Percentiles rank a stretch among this genome's conserved stretches.
These are phyloP conservation scores for Lycium barbarum DNA, from an alignment of 257 asterid species.

Conservation along the genomic window DNA sequence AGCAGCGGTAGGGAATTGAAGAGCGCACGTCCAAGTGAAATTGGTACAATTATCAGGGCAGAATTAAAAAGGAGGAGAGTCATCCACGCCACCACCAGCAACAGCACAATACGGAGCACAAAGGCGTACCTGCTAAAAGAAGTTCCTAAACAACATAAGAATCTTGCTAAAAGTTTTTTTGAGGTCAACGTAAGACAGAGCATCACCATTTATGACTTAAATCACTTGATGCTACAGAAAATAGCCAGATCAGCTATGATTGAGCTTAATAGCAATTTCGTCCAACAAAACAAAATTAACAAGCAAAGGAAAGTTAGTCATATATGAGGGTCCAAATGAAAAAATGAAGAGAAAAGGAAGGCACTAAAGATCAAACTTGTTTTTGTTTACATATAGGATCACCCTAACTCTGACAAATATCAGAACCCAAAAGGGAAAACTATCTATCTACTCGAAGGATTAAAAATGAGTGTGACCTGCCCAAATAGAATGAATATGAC, in stretches of 20 bases:
- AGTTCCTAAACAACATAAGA: constrained; percentile 44
- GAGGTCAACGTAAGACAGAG: neutral
- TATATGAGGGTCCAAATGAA: neutral
- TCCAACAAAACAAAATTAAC: neutral
- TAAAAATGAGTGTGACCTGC: neutral
- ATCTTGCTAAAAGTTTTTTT: constrained; percentile 26
- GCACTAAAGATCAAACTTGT: neutral
- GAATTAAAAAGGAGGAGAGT: constrained; percentile 85
- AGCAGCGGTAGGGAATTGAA: constrained; percentile 86
- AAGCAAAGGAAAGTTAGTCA: neutral
- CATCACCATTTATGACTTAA: neutral
- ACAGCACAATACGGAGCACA: constrained; percentile 80
- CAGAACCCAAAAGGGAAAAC: neutral
- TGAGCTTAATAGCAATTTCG: neutral
- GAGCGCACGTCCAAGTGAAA: constrained; percentile 86
- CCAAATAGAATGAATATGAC: neutral
- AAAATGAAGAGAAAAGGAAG: neutral
- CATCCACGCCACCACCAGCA: constrained; percentile 96
- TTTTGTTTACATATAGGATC: neutral
- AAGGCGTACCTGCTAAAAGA: constrained; percentile 86
- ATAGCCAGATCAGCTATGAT: neutral
- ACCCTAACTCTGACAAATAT: neutral
- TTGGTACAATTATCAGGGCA: constrained; percentile 80
- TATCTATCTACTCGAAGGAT: neutral
- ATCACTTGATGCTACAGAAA: constrained; percentile 19